Conservation (phyloP, 2,329 filamentous ascomycete species). For the Plectosphaerella sp. region DNA sequence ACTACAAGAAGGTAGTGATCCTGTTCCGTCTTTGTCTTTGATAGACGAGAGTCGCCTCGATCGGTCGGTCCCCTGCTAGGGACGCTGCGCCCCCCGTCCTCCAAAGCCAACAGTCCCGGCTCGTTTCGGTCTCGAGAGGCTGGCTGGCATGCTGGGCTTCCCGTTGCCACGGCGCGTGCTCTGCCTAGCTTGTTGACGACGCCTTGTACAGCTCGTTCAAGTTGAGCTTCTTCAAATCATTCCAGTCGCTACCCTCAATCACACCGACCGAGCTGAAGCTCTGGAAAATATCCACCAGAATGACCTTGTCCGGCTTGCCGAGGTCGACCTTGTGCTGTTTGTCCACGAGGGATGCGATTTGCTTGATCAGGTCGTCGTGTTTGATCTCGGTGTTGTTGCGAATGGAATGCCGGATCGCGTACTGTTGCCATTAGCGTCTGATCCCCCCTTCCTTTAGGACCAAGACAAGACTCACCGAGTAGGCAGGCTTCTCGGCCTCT, state of each 20-base stretch:
- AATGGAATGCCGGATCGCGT: conserved; percentile 77
- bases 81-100: too few species aligned
- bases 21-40: too few species aligned
- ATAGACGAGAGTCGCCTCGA: too few species aligned
- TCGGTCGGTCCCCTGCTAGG: too few species aligned
- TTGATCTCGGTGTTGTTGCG: conserved; percentile 68
- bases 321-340: conserved; percentile 71
- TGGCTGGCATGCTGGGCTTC: too few species aligned
- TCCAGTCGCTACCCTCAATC: conserved; percentile 65
- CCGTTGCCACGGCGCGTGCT: too few species aligned
- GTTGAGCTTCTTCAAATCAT: conserved; percentile 72
- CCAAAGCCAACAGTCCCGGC: too few species aligned
- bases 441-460: not conserved
- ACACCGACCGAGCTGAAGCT: conserved; percentile 76
- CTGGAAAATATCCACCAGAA: conserved; percentile 79
- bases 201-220: conserved; percentile 65
- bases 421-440: conserved; percentile 42
- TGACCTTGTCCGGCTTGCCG: conserved; percentile 71
- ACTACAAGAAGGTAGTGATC: too few species aligned
- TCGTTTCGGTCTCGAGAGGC: too few species aligned
- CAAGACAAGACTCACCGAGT: conserved; percentile 34
- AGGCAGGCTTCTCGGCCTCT: conserved; percentile 14
- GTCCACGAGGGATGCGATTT: conserved; percentile 62
- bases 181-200: not conserved
- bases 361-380: conserved; percentile 65